Evolutionary conservation across 2,329 filamentous ascomycete species (phyloP).

Genomic region (Chrysosporium queenslandicum): DNA sequence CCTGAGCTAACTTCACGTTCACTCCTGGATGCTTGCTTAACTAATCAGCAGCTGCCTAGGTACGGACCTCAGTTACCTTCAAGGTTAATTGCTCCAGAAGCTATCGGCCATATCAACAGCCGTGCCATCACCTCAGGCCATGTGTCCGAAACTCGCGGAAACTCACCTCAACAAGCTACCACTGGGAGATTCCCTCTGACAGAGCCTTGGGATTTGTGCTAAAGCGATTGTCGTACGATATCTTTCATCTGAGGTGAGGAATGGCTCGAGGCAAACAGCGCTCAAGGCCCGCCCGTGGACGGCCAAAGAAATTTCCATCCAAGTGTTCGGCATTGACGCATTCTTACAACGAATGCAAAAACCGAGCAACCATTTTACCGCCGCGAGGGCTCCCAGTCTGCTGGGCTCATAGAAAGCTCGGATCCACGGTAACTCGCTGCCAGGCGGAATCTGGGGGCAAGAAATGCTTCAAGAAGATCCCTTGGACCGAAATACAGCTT

Average conservation of each 20-base stretch:
- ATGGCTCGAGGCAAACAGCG: not conserved
- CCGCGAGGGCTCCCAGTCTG: conserved; percentile 6
- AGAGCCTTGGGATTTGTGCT: not conserved
- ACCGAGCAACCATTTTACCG: conserved; percentile 6
- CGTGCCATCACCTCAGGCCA: too few relatives aligned
- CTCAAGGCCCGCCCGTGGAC: not conserved
- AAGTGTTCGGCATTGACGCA: conserved; percentile 11
- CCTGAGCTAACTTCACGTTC: too few relatives aligned
- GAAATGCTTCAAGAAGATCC: conserved; percentile 17
- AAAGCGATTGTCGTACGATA: not conserved
- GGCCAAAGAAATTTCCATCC: conserved; percentile 5
- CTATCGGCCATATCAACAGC: too few relatives aligned
- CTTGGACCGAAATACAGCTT: conserved; percentile 16
- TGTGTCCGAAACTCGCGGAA: too few relatives aligned
- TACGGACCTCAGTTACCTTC: too few relatives aligned
- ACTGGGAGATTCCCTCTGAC: not conserved
- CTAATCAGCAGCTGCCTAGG: too few relatives aligned
- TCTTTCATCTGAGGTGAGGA: not conserved
- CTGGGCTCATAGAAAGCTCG: conserved; percentile 9
- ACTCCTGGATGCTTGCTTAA: too few relatives aligned
- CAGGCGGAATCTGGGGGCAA: conserved; percentile 10
- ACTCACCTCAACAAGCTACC: not conserved
- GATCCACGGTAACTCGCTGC: conserved; percentile 9
- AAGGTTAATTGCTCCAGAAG: too few relatives aligned
- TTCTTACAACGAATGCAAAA: conserved; percentile 13